Evolutionary conservation across 2,329 filamentous ascomycete species (phyloP), one percentile per base, ranked within the genome.

Genomic region (Pyrenophora graminea): DNA sequence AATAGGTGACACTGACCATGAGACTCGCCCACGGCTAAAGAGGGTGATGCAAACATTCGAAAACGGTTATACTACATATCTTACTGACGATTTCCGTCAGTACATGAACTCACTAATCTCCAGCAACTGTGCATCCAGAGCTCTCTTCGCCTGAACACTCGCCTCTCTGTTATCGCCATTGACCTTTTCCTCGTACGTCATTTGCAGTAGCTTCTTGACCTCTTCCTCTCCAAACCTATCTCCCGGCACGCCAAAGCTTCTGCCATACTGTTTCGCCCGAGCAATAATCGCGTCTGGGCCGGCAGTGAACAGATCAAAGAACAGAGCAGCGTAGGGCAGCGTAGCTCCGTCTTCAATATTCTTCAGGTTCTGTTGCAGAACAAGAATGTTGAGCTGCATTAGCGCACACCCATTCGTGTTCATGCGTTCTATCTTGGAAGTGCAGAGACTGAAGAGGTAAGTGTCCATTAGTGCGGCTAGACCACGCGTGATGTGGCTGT

Each of bases 351-450:
- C 80, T 72, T 94, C 91, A 45, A 99, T 87, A 61, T 96, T 96
- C 77, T 96, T 96, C 48, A 99, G 84, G 66, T 96, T 97, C 71
- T 99, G 94, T 75, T 97, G 93, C 44, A 99, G 79, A 34, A 99
- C 94, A 19, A 97, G 82, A 41, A 97, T 91, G 71, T 99, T 96
- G 66, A 97, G 84, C 71, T 91, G 88, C 84, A 99, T 91, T 32
- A 91, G 84, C n/a, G 86, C 85, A 53, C 87, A 90, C 36, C 94
- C 94, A 63, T 88, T 84, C 32, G 76, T 78, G 71, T 99, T 97
- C 86, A 99, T 93, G 6, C 88, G 86, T 42, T 86, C 85, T 38
- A 93, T 88, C 67, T 81, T 77, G 1, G 86, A 85, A 56, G 89
- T 89, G 52, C 62, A 65, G 53, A 85, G 79, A 3, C 64, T 58